These are phyloP conservation scores for Solanum verrucosum DNA, from an alignment of 257 asterid genomes.

Conservation along the genomic window DNA sequence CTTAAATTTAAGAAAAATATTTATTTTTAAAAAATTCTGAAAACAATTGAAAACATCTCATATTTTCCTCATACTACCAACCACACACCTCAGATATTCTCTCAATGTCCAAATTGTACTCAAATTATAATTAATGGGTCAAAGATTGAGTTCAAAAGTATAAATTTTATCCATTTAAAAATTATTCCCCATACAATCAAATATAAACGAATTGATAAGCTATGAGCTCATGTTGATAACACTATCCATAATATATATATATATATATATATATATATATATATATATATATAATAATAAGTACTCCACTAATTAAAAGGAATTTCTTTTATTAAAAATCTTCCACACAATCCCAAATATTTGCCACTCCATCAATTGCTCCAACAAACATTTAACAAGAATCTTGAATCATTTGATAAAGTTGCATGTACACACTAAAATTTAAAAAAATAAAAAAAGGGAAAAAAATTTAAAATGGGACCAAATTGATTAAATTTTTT, in stretches of 20 bases:
- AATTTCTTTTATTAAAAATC: background rate
- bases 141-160: too few relatives aligned
- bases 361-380: conserved; percentile 16
- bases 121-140: too few relatives aligned
- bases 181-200: background rate
- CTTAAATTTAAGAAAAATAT: too few relatives aligned
- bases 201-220: too few relatives aligned
- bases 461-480: background rate
- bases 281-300: background rate
- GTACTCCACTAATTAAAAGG: background rate
- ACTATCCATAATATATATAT: background rate
- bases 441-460: background rate
- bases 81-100: too few relatives aligned
- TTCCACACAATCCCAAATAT: conserved; percentile 6
- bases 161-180: too few relatives aligned
- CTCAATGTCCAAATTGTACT: too few relatives aligned
- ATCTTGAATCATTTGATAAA: background rate
- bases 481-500: background rate
- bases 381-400: background rate
- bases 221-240: background rate
- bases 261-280: background rate
- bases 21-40: too few relatives aligned
- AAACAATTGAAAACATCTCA: too few relatives aligned
- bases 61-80: too few relatives aligned
- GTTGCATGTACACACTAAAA: background rate